Percentiles rank a stretch among this genome's conserved stretches.
Conservation (phyloP, 2,329 filamentous ascomycete species). For the Xylaria digitata region DNA sequence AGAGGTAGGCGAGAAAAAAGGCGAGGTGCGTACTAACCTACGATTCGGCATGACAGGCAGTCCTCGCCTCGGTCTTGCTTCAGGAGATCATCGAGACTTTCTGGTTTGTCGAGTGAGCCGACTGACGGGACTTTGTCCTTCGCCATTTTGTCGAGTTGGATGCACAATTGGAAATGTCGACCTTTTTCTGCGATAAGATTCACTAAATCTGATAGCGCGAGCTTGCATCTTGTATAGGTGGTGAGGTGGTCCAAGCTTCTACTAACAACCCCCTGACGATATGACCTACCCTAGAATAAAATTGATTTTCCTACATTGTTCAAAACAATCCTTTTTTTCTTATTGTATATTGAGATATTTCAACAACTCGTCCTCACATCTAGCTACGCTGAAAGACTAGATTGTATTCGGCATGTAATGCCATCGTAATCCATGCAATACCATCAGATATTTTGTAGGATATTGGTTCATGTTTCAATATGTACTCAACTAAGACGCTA, state of each 20-base stretch:
- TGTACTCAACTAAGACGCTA: too few species aligned
- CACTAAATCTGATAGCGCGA: not conserved
- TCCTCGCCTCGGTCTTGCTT: conserved; percentile 70
- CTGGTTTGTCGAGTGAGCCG: conserved; percentile 67
- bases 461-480: too few species aligned
- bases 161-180: conserved; percentile 8
- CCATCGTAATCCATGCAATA: too few species aligned
- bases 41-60: conserved; percentile 76
- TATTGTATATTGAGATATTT: too few species aligned
- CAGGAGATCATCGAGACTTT: conserved; percentile 69
- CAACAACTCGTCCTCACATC: too few species aligned
- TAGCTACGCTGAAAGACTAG: too few species aligned
- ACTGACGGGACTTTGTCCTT: conserved; percentile 63
- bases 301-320: not conserved
- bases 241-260: conserved; percentile 21
- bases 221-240: conserved; percentile 1
- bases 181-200: conserved; percentile 13
- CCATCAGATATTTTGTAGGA: too few species aligned
- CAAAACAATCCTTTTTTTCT: not conserved
- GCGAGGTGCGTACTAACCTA: conserved; percentile 65
- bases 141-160: conserved; percentile 52
- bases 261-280: not conserved
- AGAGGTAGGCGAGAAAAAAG: not conserved
- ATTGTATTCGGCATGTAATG: too few species aligned
- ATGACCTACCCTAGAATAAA: not conserved